Evolutionary conservation across 2,329 filamentous ascomycete genomes (phyloP), one percentile per base, ranked within the genome.

Genomic region (Microcyclospora tardicrescens): DNA sequence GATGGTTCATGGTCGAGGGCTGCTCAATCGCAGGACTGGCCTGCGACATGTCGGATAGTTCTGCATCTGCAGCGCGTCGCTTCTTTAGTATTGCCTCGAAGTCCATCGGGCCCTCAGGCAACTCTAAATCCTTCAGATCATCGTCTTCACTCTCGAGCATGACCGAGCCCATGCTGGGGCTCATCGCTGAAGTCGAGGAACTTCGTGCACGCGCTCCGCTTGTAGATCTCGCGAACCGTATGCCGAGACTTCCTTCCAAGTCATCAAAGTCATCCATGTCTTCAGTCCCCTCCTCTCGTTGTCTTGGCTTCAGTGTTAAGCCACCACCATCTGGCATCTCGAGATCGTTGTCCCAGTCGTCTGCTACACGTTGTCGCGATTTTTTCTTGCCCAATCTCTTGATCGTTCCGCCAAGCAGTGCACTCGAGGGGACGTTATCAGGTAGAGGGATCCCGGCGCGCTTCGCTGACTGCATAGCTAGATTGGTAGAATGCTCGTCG

Each of bases 141-240:
- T 96, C 89, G 49, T 94, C 87, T 56, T 95, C 89, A 55, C 87
- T 96, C 64, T 95, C 91, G 2, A 86, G 94, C 50, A 93, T 78
- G 46, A 84, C 91, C 60, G 89, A 96, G 14, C 86, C 84, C 40
- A 93, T 74, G 58, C 87, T 96, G 11, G 91, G 89, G 56, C 89
- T 96, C 59, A 95, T 73, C 19, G 84, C 84, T 30, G 87, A 94
- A 28, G 81, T 77, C 13, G 85, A 89, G 1, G 86, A 94, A 64
- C 84, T 91, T 52, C 84, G 78, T 53, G 79, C 78, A 35, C 84
- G 77, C n/a, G 71, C 73, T 53, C 89, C 84, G 51, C 84, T 77
- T 47, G 78, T 74, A 11, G 85, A 94, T 33, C 89, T 89, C 30
- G 83, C 87, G 62, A 87, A 89, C 41, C 89, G 76, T 33, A 89